A percentile compares a stretch with the other conserved stretches of the same genome.
phyloP scores from a whole-genome alignment of 441 rosid species.

The Codiaeum variegatum region DNA sequence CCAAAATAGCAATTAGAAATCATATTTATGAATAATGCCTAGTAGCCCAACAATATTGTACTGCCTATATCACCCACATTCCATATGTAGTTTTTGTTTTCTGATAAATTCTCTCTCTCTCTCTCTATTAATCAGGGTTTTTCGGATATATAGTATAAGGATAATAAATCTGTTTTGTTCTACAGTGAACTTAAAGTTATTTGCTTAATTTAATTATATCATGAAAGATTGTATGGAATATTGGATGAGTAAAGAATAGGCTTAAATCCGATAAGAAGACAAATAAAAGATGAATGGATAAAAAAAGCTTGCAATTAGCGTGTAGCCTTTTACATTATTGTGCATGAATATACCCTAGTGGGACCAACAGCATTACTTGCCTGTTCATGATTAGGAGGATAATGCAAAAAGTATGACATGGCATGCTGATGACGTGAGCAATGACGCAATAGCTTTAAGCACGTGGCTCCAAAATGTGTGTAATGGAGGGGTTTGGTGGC shows the following conservation, averaged over 20 bases:
- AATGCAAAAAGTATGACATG: neutral
- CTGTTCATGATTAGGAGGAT: constrained; percentile 4
- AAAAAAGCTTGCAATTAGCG: neutral
- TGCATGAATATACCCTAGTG: constrained; percentile 13
- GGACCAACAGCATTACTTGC: neutral
- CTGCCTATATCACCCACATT: too few relatives aligned
- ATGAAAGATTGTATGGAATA: neutral
- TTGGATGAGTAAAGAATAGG: constrained; percentile 3
- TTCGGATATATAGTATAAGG: too few relatives aligned
- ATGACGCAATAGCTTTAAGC: constrained; percentile 1
- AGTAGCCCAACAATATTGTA: too few relatives aligned
- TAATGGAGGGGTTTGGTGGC: constrained; percentile 6
- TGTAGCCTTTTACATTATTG: neutral
- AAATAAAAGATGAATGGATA: neutral
- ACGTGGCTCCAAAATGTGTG: constrained; percentile 14
- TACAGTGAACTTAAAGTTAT: too few relatives aligned
- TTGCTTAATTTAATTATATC: too few relatives aligned
- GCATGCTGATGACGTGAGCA: neutral
- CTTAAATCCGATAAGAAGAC: neutral
- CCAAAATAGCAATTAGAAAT: too few relatives aligned
- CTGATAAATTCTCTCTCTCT: too few relatives aligned
- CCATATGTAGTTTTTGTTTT: too few relatives aligned
- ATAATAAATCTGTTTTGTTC: too few relatives aligned
- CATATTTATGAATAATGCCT: too few relatives aligned
- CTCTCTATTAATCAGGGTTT: too few relatives aligned